Conservation (phyloP, 306 rosid genomes). For the Castanopsis chinensis region DNA sequence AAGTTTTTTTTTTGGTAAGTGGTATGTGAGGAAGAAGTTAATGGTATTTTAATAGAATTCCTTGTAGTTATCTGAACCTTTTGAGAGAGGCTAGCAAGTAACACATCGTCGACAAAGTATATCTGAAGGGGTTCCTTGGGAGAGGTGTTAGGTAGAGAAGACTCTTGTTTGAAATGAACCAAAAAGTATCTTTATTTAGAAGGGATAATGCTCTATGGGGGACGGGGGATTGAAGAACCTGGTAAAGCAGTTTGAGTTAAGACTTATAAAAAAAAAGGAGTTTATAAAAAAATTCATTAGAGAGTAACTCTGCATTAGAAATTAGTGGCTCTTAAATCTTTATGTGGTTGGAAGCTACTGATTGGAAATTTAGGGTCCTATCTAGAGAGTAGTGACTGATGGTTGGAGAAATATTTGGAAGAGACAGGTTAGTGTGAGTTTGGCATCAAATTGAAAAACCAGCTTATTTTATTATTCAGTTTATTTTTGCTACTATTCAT, state of each 20-base stretch:
- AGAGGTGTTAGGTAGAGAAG: background rate
- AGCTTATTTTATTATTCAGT: too few relatives aligned
- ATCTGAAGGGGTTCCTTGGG: background rate
- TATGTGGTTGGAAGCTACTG: background rate
- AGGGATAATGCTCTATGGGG: background rate
- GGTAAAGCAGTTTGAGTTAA: background rate
- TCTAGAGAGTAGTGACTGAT: background rate
- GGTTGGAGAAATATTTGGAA: background rate
- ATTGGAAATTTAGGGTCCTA: background rate
- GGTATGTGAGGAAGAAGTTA: too few relatives aligned
- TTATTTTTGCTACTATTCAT: too few relatives aligned
- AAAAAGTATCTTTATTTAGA: background rate
- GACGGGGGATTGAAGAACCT: background rate
- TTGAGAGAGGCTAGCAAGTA: background rate
- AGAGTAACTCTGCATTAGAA: background rate
- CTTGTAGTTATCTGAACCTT: background rate
- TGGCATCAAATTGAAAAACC: too few relatives aligned
- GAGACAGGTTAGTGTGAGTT: background rate
- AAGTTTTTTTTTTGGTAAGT: background rate
- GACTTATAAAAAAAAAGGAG: too few relatives aligned
- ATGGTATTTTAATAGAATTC: too few relatives aligned
- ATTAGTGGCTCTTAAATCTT: background rate
- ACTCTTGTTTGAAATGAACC: background rate
- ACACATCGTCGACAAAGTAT: background rate
- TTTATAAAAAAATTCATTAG: background rate